These are phyloP conservation scores for Populus tremula DNA, from an alignment of 345 rosid species.

Conservation along the genomic window DNA sequence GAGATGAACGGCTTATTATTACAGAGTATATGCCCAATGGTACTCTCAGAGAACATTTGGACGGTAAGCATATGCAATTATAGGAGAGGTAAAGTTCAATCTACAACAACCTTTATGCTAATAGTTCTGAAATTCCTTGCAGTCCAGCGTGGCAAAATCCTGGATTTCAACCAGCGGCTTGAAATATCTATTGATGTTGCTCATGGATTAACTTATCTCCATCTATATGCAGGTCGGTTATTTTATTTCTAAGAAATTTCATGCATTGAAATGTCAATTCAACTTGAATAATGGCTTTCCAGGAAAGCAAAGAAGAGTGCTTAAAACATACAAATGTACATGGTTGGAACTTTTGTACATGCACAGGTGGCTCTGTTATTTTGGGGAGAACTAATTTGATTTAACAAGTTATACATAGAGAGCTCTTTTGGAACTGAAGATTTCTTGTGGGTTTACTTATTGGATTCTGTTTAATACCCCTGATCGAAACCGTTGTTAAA, in stretches of 20 bases:
- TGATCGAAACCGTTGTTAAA: not conserved
- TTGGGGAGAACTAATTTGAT: not conserved
- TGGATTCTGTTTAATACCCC: not conserved
- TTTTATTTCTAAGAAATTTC: slow-evolving; percentile 4
- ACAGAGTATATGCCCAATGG: slow-evolving; percentile 91
- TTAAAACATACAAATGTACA: not conserved
- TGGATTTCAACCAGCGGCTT: slow-evolving; percentile 87
- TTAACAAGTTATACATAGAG: not conserved
- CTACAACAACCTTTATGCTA: not conserved
- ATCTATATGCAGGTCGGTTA: slow-evolving; percentile 63
- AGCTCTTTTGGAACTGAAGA: not conserved
- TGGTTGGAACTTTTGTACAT: not conserved
- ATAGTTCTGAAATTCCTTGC: slow-evolving; percentile 17
- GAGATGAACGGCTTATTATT: slow-evolving; percentile 84
- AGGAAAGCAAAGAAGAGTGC: not conserved
- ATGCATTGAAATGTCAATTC: not conserved
- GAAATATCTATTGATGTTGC: slow-evolving; percentile 91
- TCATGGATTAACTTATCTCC: slow-evolving; percentile 93
- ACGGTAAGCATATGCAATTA: slow-evolving; percentile 54
- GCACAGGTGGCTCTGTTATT: not conserved
- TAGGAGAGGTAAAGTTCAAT: not conserved
- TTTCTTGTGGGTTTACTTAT: not conserved
- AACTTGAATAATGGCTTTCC: not conserved
- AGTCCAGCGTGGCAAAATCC: slow-evolving; percentile 65
- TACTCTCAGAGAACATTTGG: slow-evolving; percentile 90